These are phyloP conservation scores for Mucor saturninus DNA, from an alignment of 371 early-diverging fungal species.

Conservation along the genomic window DNA sequence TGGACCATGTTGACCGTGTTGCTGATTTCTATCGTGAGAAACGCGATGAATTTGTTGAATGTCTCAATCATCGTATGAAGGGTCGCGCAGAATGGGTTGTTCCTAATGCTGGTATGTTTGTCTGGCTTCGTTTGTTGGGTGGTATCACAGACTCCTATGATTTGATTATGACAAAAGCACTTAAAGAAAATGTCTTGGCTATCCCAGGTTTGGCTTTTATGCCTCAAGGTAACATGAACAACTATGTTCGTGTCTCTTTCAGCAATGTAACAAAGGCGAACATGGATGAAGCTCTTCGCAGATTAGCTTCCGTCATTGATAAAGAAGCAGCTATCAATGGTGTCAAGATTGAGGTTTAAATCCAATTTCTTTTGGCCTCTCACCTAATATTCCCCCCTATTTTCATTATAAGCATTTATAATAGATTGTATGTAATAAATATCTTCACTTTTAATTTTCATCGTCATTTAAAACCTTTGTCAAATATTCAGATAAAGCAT, in stretches of 20 bases:
- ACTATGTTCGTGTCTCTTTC: slow-evolving; percentile 64
- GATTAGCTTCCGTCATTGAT: slow-evolving; percentile 54
- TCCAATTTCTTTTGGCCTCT: neutral
- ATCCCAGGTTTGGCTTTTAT: slow-evolving; percentile 68
- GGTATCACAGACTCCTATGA: slow-evolving; percentile 69
- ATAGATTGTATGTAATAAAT: neutral
- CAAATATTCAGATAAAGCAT: too few species aligned
- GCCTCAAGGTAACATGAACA: slow-evolving; percentile 28
- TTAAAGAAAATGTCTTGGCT: slow-evolving; percentile 72
- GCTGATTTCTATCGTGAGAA: slow-evolving; percentile 66
- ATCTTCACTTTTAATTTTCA: neutral
- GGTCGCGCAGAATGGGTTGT: slow-evolving; percentile 72
- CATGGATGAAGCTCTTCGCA: slow-evolving; percentile 65
- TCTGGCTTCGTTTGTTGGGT: slow-evolving; percentile 75
- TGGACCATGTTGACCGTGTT: slow-evolving; percentile 64
- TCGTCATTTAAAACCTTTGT: too few species aligned
- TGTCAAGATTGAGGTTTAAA: slow-evolving; percentile 9
- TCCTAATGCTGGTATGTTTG: slow-evolving; percentile 83
- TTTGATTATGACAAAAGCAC: slow-evolving; percentile 67
- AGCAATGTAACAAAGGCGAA: slow-evolving; percentile 65
- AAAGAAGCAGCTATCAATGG: slow-evolving; percentile 26
- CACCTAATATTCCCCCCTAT: neutral
- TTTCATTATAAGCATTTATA: neutral
- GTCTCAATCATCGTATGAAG: slow-evolving; percentile 58
- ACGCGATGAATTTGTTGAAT: slow-evolving; percentile 64